phyloP scores from a whole-genome alignment of 2,329 filamentous ascomycete genomes.

The Phyllosticta citrichinensis region DNA sequence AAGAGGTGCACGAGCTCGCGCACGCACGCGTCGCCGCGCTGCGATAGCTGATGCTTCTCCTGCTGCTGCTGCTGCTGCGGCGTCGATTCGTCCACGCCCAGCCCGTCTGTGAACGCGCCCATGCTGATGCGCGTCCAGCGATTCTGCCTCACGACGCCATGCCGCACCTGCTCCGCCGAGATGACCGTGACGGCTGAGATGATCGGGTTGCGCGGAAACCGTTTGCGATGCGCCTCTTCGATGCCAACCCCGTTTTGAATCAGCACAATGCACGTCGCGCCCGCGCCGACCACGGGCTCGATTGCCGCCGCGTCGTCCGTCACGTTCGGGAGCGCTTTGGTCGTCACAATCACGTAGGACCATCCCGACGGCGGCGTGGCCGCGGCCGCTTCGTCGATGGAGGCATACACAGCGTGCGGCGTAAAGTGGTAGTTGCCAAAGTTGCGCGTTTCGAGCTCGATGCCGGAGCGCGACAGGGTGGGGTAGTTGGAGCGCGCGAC shows the following conservation, averaged over 20 bases:
- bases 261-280: constrained; percentile 46
- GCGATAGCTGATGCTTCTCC: constrained; percentile 21
- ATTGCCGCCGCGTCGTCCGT: constrained; percentile 25
- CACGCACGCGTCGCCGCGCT: constrained; percentile 35
- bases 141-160: constrained; percentile 57
- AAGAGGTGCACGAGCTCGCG: constrained; percentile 45
- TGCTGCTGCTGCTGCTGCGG: neutral
- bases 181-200: constrained; percentile 48
- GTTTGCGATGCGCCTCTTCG: constrained; percentile 42
- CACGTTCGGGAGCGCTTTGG: constrained; percentile 35
- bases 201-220: constrained; percentile 44
- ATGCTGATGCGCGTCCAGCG: constrained; percentile 64
- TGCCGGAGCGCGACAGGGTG: constrained; percentile 51
- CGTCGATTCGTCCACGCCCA: constrained; percentile 21
- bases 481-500: constrained; percentile 66
- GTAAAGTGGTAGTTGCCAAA: constrained; percentile 59
- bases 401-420: constrained; percentile 51
- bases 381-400: constrained; percentile 42
- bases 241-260: constrained; percentile 54
- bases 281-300: constrained; percentile 27
- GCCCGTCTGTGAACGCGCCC: constrained; percentile 52
- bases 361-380: constrained; percentile 29
- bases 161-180: constrained; percentile 44
- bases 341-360: constrained; percentile 41
- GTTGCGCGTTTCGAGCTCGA: constrained; percentile 53